Evolutionary conservation across 2,329 filamentous ascomycete species (phyloP), one percentile per base, ranked within the genome.

Genomic region (Claviceps pusilla): DNA sequence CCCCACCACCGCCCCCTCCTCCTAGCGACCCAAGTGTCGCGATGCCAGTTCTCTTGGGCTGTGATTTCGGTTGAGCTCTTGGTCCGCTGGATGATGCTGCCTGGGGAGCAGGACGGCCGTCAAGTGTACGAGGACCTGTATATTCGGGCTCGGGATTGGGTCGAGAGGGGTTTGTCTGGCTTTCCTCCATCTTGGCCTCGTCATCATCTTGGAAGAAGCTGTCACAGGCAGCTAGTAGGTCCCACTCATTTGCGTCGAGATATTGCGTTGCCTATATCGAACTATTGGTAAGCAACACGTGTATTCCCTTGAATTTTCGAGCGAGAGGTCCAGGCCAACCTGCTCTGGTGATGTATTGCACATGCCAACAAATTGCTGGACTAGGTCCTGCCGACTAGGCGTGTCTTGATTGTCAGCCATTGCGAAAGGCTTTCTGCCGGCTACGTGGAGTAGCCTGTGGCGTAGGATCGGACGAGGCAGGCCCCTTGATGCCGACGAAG

Each of bases 201-300:
- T 82, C 79, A 39, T 75, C 69, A 55, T 79, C 74, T 57, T 75
- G 73, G 63, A 80, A 87, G 70, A 76, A 86, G 51, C 80, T 76
- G 35, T 79, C 75, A 53, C 79, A 76, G 16, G 84, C 84, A 10
- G 74, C 70, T 59, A 77, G 73, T 47, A 87, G 69, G 62, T 89
- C 77, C 83, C 86, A 89, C 59, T 77, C 71, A 62, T 77, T 82
- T 41, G 77, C 76, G 28, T 74, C 72, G 7, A 91, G 79, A 60
- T 86, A 86, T 57, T 83, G 75, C 54, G 74, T 74, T 49, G 86
- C 86, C 85, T 89, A 58, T 14, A 6, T 6, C 16, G 37, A 3
- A 33, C 2, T 16, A 16, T 41, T 41, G 12, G 37, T 41, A 3
- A 41, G 14, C 37, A 3, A 41, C 14, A 16, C 37, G 11, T 41